phyloP scores from a whole-genome alignment of 148 eudicot genomes.

The Cornus controversa region DNA sequence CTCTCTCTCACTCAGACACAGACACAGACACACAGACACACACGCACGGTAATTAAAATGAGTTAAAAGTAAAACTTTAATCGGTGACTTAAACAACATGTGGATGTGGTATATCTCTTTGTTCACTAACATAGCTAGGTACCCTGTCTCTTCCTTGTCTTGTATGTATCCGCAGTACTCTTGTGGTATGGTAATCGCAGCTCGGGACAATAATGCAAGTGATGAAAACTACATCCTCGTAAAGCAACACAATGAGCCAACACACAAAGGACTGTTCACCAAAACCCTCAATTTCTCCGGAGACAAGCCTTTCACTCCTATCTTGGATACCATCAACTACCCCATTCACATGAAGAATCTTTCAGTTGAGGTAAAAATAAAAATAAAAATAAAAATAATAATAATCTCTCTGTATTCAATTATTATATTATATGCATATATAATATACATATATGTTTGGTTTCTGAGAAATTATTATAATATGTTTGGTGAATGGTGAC shows the following conservation, averaged over 20 bases:
- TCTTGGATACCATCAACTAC: conserved; percentile 37
- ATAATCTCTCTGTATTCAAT: too few species aligned
- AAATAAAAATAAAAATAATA: too few species aligned
- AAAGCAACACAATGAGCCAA: not conserved
- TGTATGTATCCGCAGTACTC: not conserved
- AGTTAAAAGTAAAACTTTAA: not conserved
- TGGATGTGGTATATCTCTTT: too few species aligned
- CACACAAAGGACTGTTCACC: not conserved
- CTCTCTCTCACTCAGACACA: not conserved
- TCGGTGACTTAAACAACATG: too few species aligned
- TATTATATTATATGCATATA: too few species aligned
- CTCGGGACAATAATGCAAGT: conserved; percentile 6
- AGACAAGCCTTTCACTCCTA: conserved; percentile 32
- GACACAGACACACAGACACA: not conserved
- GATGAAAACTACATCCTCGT: too few species aligned
- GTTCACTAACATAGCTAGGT: too few species aligned
- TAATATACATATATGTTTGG: too few species aligned
- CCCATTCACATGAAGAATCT: conserved; percentile 44
- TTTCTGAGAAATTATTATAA: too few species aligned
- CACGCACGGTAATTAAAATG: too few species aligned
- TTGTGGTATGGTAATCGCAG: not conserved
- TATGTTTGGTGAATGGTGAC: not conserved
- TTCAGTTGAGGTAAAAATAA: conserved; percentile 20
- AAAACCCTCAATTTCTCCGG: conserved; percentile 28
- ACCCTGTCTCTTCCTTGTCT: too few species aligned